Conservation (phyloP, 139 green algal species). For the Chlorella sp. region DNA sequence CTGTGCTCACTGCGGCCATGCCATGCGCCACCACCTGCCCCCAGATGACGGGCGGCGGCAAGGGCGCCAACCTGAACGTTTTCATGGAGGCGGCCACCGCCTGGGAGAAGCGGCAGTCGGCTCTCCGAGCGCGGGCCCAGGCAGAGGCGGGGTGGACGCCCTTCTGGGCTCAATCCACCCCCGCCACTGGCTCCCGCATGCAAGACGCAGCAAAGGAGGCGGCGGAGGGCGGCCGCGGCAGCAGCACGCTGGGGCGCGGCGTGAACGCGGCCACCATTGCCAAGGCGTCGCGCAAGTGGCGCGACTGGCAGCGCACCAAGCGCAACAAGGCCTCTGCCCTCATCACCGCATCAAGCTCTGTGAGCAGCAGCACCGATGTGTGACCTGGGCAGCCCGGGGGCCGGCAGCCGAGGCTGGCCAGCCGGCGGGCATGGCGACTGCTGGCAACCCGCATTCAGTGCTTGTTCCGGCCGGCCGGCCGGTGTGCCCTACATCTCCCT, state of each 20-base stretch:
- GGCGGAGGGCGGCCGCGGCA: background rate
- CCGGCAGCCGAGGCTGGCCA: background rate
- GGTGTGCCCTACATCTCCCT: too few relatives aligned
- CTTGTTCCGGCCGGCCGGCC: too few relatives aligned
- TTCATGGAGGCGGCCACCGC: conserved; percentile 46
- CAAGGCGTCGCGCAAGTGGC: conserved; percentile 35
- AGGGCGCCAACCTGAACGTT: conserved; percentile 48
- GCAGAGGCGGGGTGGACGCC: conserved; percentile 1
- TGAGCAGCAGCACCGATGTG: background rate
- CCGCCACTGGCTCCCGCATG: background rate
- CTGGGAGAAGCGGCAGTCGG: conserved; percentile 56
- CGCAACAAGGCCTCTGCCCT: conserved; percentile 11
- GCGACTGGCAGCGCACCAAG: conserved; percentile 44
- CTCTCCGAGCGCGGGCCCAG: background rate
- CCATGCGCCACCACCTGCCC: too few relatives aligned
- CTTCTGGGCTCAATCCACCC: background rate
- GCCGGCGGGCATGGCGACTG: too few relatives aligned
- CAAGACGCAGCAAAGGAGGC: background rate
- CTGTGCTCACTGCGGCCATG: too few relatives aligned
- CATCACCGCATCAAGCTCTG: background rate
- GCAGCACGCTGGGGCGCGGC: background rate
- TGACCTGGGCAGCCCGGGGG: background rate
- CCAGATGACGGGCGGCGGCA: conserved; percentile 41
- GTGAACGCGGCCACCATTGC: conserved; percentile 30
- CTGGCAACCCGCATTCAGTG: too few relatives aligned